Evolutionary conservation across 2,329 filamentous ascomycete genomes (phyloP).

Genomic region (Albophoma yamanashiensis): DNA sequence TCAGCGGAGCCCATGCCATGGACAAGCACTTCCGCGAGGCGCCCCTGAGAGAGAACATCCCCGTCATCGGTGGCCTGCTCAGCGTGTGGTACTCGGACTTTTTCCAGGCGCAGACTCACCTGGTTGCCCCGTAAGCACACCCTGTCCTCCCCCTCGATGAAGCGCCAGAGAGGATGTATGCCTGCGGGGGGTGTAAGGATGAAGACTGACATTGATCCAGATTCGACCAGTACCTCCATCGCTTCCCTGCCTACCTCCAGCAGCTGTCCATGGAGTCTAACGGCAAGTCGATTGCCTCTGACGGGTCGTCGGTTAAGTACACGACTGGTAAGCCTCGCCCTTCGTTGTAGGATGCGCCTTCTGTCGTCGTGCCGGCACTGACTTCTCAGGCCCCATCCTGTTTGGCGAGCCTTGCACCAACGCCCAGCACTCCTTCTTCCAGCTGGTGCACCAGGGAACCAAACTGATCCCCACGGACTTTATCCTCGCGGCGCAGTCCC

Average conservation of each 20-base stretch:
- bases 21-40: constrained; percentile 95
- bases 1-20: constrained; percentile 91
- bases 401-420: constrained; percentile 99
- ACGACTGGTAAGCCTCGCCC: constrained; percentile 55
- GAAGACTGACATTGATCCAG: constrained; percentile 26
- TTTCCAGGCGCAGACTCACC: constrained; percentile 94
- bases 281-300: constrained; percentile 90
- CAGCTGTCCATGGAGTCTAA: constrained; percentile 99
- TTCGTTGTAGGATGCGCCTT: neutral
- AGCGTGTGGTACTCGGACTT: constrained; percentile 99
- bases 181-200: neutral
- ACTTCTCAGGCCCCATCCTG: constrained; percentile 58
- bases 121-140: constrained; percentile 77
- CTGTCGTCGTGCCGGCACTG: neutral
- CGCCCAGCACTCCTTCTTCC: constrained; percentile 99
- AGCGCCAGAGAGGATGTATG: neutral
- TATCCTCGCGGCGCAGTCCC: constrained; percentile 89
- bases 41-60: constrained; percentile 90
- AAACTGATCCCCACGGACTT: constrained; percentile 98
- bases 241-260: constrained; percentile 97
- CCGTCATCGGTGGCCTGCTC: constrained; percentile 78
- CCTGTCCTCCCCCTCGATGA: neutral
- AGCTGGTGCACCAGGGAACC: constrained; percentile 96
- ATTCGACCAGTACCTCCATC: constrained; percentile 98
- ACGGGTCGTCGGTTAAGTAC: constrained; percentile 87